Conservation (phyloP, 176 grass and related monocot species). For the Musa troglodytarum region DNA sequence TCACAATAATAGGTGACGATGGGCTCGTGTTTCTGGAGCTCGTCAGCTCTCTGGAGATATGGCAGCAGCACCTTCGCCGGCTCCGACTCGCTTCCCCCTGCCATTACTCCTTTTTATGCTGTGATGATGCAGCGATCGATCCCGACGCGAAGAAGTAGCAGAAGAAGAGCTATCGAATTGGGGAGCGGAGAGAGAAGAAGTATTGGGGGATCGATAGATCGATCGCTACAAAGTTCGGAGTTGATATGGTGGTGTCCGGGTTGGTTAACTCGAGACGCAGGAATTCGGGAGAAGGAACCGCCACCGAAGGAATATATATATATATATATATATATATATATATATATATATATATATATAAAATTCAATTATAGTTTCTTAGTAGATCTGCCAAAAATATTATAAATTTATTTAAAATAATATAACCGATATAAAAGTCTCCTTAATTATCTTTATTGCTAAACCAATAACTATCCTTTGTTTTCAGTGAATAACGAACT, state of each 20-base stretch:
- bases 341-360: too few relatives aligned
- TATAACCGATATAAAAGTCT: too few relatives aligned
- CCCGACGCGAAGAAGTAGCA: neutral
- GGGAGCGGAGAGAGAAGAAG: neutral
- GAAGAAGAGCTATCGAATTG: neutral
- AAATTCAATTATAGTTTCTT: too few relatives aligned
- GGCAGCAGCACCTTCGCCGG: constrained; percentile 87
- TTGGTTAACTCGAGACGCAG: neutral
- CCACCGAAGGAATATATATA: neutral
- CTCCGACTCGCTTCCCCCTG: constrained; percentile 28
- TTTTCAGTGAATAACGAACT: too few relatives aligned
- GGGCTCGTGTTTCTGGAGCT: constrained; percentile 98
- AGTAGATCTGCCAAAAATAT: too few relatives aligned
- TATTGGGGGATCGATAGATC: neutral
- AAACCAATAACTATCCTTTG: too few relatives aligned
- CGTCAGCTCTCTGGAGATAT: constrained; percentile 94
- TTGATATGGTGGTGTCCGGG: neutral
- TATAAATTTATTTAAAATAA: too few relatives aligned
- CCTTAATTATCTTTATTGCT: too few relatives aligned
- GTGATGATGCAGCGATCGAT: neutral
- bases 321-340: too few relatives aligned
- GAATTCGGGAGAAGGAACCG: neutral
- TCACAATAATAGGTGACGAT: constrained; percentile 96
- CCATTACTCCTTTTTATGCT: neutral
- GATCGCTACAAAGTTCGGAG: neutral